These are phyloP conservation scores for Fusarium compactum DNA, from an alignment of 2,329 filamentous ascomycete genomes.

Conservation along the genomic window DNA sequence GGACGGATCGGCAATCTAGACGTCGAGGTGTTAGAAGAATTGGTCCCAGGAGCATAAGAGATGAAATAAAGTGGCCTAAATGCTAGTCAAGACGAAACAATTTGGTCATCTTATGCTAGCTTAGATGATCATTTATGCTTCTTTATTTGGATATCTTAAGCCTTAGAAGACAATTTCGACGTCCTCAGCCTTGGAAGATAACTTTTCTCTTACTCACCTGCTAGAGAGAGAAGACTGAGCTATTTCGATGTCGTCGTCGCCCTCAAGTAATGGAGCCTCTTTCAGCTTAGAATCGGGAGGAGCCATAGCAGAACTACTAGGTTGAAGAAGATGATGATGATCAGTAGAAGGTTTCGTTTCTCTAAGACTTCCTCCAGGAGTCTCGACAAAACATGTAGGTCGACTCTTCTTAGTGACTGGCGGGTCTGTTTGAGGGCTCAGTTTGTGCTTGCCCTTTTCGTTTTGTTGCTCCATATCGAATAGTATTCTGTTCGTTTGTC, in stretches of 20 bases:
- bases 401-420: conserved; percentile 19
- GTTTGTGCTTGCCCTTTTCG: conserved; percentile 19
- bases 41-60: neutral
- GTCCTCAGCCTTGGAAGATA: neutral
- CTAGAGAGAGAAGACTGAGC: neutral
- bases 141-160: neutral
- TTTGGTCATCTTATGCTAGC: neutral
- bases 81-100: neutral
- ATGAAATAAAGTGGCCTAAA: neutral
- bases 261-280: neutral
- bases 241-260: neutral
- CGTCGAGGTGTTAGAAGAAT: neutral
- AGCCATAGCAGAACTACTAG: neutral
- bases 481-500: neutral
- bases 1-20: neutral
- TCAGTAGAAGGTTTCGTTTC: conserved; percentile 14
- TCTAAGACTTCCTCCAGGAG: conserved; percentile 34
- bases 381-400: conserved; percentile 22
- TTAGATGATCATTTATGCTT: neutral
- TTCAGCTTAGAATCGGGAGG: neutral
- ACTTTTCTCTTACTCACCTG: neutral
- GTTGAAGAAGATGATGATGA: neutral
- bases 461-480: conserved; percentile 16
- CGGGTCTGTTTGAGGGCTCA: conserved; percentile 25
- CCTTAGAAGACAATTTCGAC: neutral